Evolutionary conservation across 768 basidiomycete species (phyloP).

Genomic region (Tubosaeta sp.): DNA sequence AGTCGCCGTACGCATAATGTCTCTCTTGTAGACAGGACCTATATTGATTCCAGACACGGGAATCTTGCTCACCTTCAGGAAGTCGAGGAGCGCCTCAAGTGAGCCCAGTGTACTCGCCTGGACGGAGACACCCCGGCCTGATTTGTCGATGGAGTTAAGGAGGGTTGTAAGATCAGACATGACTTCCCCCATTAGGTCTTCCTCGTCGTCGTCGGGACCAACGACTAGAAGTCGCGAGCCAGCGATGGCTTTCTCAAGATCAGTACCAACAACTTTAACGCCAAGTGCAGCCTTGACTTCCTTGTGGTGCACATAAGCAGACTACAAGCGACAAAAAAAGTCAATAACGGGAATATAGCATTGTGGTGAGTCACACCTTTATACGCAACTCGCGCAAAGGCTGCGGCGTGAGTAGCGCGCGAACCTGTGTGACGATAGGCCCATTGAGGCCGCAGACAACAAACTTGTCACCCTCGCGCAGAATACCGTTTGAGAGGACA

Average conservation of each 20-base stretch:
- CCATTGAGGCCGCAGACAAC: conserved; percentile 97
- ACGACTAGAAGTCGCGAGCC: conserved; percentile 91
- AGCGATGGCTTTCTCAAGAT: conserved; percentile 96
- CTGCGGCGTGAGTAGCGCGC: conserved; percentile 93
- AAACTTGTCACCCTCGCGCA: conserved; percentile 89
- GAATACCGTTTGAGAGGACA: conserved; percentile 88
- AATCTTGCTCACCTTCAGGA: conserved; percentile 92
- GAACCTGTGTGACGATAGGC: conserved; percentile 91
- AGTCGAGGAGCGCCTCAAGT: conserved; percentile 92
- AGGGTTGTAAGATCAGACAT: conserved; percentile 94
- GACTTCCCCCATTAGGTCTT: conserved; percentile 88
- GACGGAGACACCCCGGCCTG: conserved; percentile 95
- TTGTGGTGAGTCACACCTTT: conserved; percentile 54
- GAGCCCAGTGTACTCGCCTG: conserved; percentile 97
- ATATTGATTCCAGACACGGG: conserved; percentile 98
- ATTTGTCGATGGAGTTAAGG: conserved; percentile 87
- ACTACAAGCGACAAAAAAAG: conserved; percentile 43
- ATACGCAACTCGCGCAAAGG: conserved; percentile 92
- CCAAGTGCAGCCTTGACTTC: conserved; percentile 96
- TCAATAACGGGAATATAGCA: conserved; percentile 1
- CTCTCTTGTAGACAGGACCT: conserved; percentile 93
- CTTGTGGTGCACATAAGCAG: conserved; percentile 94
- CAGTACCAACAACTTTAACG: conserved; percentile 91
- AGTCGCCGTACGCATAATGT: conserved; percentile 85
- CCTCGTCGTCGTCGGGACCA: conserved; percentile 95